Percentiles rank a stretch among this genome's conserved stretches.
Evolutionary conservation across 371 early-diverging fungal species (phyloP).

Genomic region (Blakeslea trispora): DNA sequence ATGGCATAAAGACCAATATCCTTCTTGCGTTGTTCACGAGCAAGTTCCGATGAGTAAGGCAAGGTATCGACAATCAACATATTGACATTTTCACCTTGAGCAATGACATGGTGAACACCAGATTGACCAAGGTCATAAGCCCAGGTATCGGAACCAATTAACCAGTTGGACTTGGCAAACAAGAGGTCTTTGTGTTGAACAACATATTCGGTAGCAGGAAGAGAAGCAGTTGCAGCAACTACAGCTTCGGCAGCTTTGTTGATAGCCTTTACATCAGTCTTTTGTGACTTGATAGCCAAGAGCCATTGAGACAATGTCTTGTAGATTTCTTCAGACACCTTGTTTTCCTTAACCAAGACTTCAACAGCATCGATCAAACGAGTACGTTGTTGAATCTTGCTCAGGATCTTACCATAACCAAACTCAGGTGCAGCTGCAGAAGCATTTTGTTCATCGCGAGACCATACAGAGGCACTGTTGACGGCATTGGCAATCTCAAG

Average conservation of each 20-base stretch:
- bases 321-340: conserved; percentile 56
- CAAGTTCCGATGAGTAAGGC: conserved; percentile 62
- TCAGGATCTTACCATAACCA: conserved; percentile 79
- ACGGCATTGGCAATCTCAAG: conserved; percentile 78
- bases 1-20: conserved; percentile 94
- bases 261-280: conserved; percentile 46
- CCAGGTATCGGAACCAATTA: conserved; percentile 87
- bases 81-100: conserved; percentile 84
- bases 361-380: conserved; percentile 67
- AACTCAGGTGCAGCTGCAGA: conserved; percentile 77
- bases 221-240: conserved; percentile 33
- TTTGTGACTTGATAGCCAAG: conserved; percentile 58
- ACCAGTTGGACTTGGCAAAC: conserved; percentile 76
- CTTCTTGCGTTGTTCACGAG: conserved; percentile 81
- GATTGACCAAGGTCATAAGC: conserved; percentile 85
- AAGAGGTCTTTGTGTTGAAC: conserved; percentile 43
- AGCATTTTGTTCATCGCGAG: conserved; percentile 37
- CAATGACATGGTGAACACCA: conserved; percentile 89
- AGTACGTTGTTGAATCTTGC: conserved; percentile 69
- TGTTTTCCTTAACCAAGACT: conserved; percentile 54
- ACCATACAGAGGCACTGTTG: conserved; percentile 52
- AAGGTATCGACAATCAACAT: conserved; percentile 85
- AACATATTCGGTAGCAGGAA: conserved; percentile 35
- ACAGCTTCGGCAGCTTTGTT: conserved; percentile 42
- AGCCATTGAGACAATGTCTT: conserved; percentile 72